phyloP scores from a whole-genome alignment of 1,139 yeast species.

The Sporopachydermia cereana region DNA sequence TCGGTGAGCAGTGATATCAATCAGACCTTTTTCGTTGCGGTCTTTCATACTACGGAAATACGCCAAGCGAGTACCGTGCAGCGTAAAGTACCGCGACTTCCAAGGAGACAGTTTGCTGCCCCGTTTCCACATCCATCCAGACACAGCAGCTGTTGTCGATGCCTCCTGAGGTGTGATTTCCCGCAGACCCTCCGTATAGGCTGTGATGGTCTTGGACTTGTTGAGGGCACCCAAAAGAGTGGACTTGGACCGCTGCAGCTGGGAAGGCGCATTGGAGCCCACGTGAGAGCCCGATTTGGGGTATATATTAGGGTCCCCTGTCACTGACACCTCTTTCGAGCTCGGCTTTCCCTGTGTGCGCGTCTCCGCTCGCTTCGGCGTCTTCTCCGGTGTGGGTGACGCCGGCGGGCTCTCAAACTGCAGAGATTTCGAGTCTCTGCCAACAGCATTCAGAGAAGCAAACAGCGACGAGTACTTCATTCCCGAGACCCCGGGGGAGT shows the following conservation, averaged over 20 bases:
- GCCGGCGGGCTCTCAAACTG: not conserved
- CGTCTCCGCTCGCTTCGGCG: not conserved
- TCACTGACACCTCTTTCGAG: constrained; percentile 12
- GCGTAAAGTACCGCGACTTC: constrained; percentile 80
- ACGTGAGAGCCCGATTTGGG: constrained; percentile 18
- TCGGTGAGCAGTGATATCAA: constrained; percentile 90
- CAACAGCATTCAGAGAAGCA: not conserved
- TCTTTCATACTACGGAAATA: constrained; percentile 78
- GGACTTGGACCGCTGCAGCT: not conserved
- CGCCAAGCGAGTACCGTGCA: constrained; percentile 87
- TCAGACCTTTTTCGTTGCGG: constrained; percentile 77
- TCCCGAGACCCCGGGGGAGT: constrained; percentile 26
- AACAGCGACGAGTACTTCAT: constrained; percentile 8
- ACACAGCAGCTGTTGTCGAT: constrained; percentile 57
- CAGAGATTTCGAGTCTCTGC: not conserved
- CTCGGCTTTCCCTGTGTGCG: constrained; percentile 7
- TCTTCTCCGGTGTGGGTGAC: constrained; percentile 3
- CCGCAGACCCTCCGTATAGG: constrained; percentile 87
- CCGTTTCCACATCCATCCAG: constrained; percentile 95
- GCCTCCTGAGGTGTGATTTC: constrained; percentile 69
- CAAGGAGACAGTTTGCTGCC: constrained; percentile 84
- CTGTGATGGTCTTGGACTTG: constrained; percentile 61
- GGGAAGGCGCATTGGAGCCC: constrained; percentile 15
- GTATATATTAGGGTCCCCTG: constrained; percentile 13
- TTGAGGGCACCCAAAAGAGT: constrained; percentile 8